phyloP scores from a whole-genome alignment of 768 basidiomycete genomes.

The Amanita fuliginea region DNA sequence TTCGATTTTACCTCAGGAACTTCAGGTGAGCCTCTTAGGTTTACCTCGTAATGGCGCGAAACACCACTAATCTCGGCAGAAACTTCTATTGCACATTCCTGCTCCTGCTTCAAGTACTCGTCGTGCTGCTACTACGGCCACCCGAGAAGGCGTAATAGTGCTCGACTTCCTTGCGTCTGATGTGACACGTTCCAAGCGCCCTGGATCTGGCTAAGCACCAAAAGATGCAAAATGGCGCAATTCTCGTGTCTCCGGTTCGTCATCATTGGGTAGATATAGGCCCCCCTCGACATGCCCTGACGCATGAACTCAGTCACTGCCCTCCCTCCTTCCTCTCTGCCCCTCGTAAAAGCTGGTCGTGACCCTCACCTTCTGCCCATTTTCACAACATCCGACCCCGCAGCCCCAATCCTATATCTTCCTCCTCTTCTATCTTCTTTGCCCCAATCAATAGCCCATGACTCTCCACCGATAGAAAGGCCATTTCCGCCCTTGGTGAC shows the following conservation, averaged over 20 bases:
- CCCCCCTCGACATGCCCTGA: slow-evolving; percentile 10
- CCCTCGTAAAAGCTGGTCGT: neutral
- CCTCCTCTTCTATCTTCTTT: slow-evolving; percentile 78
- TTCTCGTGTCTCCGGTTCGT: slow-evolving; percentile 1
- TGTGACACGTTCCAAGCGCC: neutral
- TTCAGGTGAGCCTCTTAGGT: slow-evolving; percentile 88
- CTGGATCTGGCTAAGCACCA: neutral
- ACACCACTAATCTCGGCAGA: slow-evolving; percentile 52
- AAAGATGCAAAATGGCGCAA: slow-evolving; percentile 4
- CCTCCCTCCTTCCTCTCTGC: neutral
- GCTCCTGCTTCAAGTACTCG: slow-evolving; percentile 30
- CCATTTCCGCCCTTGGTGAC: slow-evolving; percentile 41
- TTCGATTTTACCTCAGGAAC: slow-evolving; percentile 89
- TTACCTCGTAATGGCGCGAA: slow-evolving; percentile 48
- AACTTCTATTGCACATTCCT: slow-evolving; percentile 61
- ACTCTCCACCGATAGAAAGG: slow-evolving; percentile 19
- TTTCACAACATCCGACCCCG: slow-evolving; percentile 31
- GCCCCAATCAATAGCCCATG: slow-evolving; percentile 23
- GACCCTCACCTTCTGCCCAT: slow-evolving; percentile 47
- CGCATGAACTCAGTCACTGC: neutral
- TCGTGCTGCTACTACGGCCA: no score
- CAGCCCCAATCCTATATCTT: slow-evolving; percentile 58
- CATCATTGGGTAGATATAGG: slow-evolving; percentile 1
- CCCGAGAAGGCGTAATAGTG: no score
- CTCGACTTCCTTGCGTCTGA: neutral